Percentiles rank a stretch among this genome's conserved stretches.
These are phyloP conservation scores for Dioszegia aurantiaca DNA, from an alignment of 768 basidiomycete species.

Conservation along the genomic window DNA sequence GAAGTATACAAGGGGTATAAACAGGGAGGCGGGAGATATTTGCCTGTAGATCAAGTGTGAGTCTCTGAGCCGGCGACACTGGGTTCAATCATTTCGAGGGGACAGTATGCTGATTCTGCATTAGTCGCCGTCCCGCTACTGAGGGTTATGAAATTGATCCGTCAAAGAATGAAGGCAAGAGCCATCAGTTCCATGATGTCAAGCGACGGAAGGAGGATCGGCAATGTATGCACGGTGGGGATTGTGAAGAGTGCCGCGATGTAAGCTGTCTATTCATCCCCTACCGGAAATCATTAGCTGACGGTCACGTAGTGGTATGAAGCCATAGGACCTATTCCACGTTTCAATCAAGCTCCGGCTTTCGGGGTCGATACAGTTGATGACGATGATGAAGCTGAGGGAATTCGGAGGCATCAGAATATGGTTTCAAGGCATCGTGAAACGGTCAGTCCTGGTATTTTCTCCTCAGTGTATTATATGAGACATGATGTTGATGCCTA, in stretches of 20 bases:
- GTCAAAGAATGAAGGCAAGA: conserved; percentile 63
- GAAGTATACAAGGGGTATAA: conserved; percentile 42
- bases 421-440: conserved; percentile 45
- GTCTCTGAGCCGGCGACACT: conserved; percentile 12
- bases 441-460: conserved; percentile 15
- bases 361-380: conserved; percentile 65
- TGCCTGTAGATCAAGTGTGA: conserved; percentile 33
- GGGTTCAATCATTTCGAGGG: too few relatives aligned
- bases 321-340: conserved; percentile 69
- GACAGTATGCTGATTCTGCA: not conserved
- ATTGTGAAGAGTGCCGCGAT: conserved; percentile 78
- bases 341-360: conserved; percentile 63
- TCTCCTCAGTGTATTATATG: too few relatives aligned
- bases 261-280: conserved; percentile 54
- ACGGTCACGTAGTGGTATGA: conserved; percentile 60
- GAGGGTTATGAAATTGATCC: conserved; percentile 67
- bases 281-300: not conserved
- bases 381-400: conserved; percentile 27
- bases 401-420: conserved; percentile 37
- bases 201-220: conserved; percentile 67
- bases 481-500: conserved; percentile 49
- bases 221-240: conserved; percentile 66
- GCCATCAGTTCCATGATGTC: conserved; percentile 72
- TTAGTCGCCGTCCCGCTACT: conserved; percentile 43
- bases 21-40: conserved; percentile 42